phyloP scores from a whole-genome alignment of 2,329 filamentous ascomycete species.

The Fusarium udum region DNA sequence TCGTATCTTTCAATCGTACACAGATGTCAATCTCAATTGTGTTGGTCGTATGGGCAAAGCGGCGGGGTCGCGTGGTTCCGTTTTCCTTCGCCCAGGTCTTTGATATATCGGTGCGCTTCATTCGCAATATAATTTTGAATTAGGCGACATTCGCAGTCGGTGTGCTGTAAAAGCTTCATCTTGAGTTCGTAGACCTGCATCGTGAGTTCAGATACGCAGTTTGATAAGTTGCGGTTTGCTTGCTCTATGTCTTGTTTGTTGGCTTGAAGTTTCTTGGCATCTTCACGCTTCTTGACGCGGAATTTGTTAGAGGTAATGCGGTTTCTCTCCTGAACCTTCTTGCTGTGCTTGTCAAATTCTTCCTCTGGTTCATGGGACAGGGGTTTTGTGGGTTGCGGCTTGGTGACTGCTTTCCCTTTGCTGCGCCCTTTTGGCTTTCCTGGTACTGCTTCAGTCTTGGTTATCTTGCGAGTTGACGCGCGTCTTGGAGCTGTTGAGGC shows the following conservation, averaged over 20 bases:
- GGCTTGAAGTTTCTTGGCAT: constrained; percentile 18
- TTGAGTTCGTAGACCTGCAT: constrained; percentile 36
- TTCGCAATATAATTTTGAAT: constrained; percentile 38
- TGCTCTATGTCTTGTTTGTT: constrained; percentile 33
- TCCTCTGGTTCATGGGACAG: background rate
- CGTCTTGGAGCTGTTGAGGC: background rate
- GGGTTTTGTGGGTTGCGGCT: background rate
- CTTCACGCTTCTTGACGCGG: constrained; percentile 34
- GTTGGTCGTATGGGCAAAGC: background rate
- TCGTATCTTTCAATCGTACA: background rate
- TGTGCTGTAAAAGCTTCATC: constrained; percentile 38
- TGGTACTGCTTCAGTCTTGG: background rate
- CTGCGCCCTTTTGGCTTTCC: background rate
- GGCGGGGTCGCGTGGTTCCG: background rate
- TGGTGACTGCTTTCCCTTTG: background rate
- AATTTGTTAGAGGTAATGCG: constrained; percentile 42
- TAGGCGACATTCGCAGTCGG: constrained; percentile 34
- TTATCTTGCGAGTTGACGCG: background rate
- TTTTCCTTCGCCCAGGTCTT: background rate
- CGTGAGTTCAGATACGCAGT: constrained; percentile 23
- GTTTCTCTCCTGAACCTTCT: constrained; percentile 27
- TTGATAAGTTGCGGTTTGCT: constrained; percentile 15
- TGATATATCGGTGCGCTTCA: constrained; percentile 32
- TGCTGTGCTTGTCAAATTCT: background rate
- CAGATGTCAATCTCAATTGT: background rate